These are phyloP conservation scores for Stemphylium lycopersici DNA, from an alignment of 2,329 filamentous ascomycete genomes.

Conservation along the genomic window DNA sequence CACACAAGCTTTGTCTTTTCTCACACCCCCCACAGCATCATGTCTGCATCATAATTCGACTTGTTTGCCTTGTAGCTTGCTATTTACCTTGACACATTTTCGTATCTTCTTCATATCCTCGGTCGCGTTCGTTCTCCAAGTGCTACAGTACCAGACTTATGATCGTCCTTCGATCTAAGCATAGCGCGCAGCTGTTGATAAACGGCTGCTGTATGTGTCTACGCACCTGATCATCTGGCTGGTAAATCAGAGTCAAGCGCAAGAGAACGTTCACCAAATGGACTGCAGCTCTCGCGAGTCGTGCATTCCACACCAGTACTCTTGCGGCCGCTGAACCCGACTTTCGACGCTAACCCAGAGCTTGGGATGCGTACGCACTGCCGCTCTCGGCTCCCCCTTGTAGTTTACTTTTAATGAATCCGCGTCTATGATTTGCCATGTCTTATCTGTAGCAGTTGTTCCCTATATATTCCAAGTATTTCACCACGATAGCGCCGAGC, in stretches of 20 bases:
- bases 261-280: too few species aligned
- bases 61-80: not conserved
- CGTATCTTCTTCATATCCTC: too few species aligned
- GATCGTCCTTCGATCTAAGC: too few species aligned
- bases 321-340: not conserved
- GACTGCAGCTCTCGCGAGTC: too few species aligned
- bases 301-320: not conserved
- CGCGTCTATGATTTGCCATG: not conserved
- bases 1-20: not conserved
- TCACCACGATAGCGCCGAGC: conserved; percentile 1
- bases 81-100: not conserved
- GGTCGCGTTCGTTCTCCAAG: too few species aligned
- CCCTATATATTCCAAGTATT: not conserved
- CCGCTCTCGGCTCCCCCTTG: not conserved
- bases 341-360: not conserved
- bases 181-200: too few species aligned
- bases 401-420: not conserved
- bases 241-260: too few species aligned
- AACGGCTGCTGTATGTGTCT: too few species aligned
- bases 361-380: not conserved
- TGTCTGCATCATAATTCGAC: not conserved
- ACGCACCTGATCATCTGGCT: too few species aligned
- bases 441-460: conserved; percentile 2
- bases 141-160: too few species aligned
- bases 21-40: not conserved